These are phyloP conservation scores for Beauveria varroae DNA, from an alignment of 2,329 filamentous ascomycete genomes.

Conservation along the genomic window DNA sequence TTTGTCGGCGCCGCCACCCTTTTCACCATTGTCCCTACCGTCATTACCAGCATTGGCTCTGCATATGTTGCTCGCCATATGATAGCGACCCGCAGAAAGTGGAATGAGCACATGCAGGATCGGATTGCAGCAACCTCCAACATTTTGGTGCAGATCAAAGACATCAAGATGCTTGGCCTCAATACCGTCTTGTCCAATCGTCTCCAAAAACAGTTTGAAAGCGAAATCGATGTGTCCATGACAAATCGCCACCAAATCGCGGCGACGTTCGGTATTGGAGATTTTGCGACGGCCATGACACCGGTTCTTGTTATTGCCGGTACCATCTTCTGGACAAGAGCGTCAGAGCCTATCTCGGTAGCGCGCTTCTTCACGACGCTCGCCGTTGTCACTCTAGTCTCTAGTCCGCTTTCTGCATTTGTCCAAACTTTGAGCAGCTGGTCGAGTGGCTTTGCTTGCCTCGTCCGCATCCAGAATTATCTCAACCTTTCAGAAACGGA, in stretches of 20 bases:
- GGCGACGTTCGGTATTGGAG: neutral
- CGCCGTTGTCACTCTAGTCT: neutral
- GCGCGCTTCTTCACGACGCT: neutral
- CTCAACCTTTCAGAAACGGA: neutral
- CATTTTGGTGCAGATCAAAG: slow-evolving; percentile 1
- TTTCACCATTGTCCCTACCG: neutral
- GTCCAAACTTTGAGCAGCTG: neutral
- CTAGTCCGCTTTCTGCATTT: neutral
- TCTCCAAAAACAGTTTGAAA: neutral
- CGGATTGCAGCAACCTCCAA: slow-evolving; percentile 2
- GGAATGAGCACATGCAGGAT: slow-evolving; percentile 3
- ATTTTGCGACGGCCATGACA: neutral
- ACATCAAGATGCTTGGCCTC: slow-evolving; percentile 1
- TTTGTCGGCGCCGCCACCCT: neutral
- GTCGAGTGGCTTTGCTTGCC: neutral
- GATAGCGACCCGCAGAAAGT: neutral
- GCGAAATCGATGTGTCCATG: slow-evolving; percentile 1
- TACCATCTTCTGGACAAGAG: neutral
- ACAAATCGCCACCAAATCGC: neutral
- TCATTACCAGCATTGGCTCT: neutral
- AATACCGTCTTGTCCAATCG: neutral
- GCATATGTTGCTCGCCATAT: neutral
- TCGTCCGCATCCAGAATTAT: slow-evolving; percentile 1
- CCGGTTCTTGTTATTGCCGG: slow-evolving; percentile 1
- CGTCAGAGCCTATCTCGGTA: neutral